A percentile compares a stretch with the other conserved stretches of the same genome.
Conservation (phyloP, 345 rosid species). For the Crucihimalaya himalaica region DNA sequence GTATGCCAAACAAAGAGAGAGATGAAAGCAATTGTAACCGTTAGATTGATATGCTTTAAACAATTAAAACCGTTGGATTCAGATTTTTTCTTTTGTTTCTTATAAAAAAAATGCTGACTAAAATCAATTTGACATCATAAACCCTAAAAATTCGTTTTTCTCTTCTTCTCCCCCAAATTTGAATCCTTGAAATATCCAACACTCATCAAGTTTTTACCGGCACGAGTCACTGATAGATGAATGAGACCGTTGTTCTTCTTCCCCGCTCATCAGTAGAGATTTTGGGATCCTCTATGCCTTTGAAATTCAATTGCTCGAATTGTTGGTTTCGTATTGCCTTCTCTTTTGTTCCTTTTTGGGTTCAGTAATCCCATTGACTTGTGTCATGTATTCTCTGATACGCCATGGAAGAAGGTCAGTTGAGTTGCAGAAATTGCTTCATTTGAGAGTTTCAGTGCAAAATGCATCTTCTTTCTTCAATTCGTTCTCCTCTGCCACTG, state of each 20-base stretch:
- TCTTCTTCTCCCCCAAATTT: neutral
- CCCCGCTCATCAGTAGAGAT: neutral
- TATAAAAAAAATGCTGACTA: neutral
- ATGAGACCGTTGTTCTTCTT: neutral
- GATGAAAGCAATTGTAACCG: neutral
- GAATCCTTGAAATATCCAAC: neutral
- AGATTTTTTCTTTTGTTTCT: too few species aligned
- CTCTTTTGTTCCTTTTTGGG: neutral
- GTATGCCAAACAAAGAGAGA: neutral
- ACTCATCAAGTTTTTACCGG: neutral
- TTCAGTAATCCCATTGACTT: neutral
- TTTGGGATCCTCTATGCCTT: neutral
- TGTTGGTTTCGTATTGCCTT: neutral
- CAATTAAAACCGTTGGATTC: neutral
- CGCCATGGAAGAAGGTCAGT: neutral
- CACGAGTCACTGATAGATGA: neutral
- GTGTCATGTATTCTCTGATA: slow-evolving; percentile 15
- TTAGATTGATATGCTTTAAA: neutral
- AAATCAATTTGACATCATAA: neutral
- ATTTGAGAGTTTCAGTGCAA: neutral
- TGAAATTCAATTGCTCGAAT: neutral
- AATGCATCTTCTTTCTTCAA: neutral
- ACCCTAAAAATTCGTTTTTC: neutral
- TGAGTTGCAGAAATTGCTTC: neutral
- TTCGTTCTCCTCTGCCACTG: neutral